Evolutionary conservation across 495 filamentous ascomycete species (phyloP).

Genomic region (Talaromyces wortmannii): DNA sequence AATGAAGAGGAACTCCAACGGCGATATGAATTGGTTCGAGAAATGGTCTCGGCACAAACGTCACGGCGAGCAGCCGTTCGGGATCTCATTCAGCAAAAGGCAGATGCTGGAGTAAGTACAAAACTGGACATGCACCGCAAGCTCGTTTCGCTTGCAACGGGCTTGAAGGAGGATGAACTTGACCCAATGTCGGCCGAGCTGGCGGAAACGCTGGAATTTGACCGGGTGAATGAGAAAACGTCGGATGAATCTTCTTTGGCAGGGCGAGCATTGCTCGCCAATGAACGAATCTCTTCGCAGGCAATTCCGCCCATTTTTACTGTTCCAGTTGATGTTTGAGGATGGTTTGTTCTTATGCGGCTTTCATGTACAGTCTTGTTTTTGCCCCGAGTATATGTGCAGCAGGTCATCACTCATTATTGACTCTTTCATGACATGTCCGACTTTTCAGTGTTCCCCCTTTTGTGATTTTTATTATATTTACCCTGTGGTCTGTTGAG

Average conservation of each 20-base stretch:
- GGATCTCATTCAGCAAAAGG: slow-evolving; percentile 39
- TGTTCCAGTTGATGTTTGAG: slow-evolving; percentile 31
- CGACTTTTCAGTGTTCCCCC: too few relatives aligned
- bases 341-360: not conserved
- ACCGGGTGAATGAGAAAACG: slow-evolving; percentile 35
- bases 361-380: too few relatives aligned
- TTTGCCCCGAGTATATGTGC: not conserved
- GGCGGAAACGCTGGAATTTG: slow-evolving; percentile 39
- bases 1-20: slow-evolving; percentile 19
- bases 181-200: slow-evolving; percentile 42
- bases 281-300: not conserved
- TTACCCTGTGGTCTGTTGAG: too few relatives aligned
- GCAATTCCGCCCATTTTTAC: slow-evolving; percentile 13
- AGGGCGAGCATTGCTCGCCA: slow-evolving; percentile 15
- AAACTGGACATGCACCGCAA: slow-evolving; percentile 46
- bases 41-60: slow-evolving; percentile 32
- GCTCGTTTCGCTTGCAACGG: slow-evolving; percentile 43
- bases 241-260: slow-evolving; percentile 15
- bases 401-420: too few relatives aligned
- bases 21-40: slow-evolving; percentile 25
- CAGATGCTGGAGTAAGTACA: slow-evolving; percentile 42
- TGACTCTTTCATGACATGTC: too few relatives aligned
- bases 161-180: slow-evolving; percentile 41
- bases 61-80: slow-evolving; percentile 32
- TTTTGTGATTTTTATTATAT: too few relatives aligned